phyloP scores from a whole-genome alignment of 169 alveolate genomes.

The Eimeria tenella region DNA sequence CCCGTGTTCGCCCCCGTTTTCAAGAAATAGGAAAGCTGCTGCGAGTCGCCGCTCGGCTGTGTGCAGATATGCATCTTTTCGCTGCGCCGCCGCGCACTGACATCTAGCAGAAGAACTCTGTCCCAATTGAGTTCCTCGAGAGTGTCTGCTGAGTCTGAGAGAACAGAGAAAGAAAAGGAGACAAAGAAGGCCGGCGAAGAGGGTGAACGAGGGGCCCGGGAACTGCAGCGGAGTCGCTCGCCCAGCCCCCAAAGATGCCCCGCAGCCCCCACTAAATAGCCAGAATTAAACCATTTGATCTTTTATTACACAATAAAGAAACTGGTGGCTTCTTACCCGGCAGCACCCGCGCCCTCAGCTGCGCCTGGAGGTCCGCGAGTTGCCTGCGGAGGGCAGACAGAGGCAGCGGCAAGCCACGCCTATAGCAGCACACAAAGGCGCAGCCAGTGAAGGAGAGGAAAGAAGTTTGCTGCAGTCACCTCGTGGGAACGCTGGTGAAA shows the following conservation, averaged over 20 bases:
- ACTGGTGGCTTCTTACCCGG: neutral
- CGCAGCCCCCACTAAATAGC: no score
- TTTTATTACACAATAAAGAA: no score
- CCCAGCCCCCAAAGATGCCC: no score
- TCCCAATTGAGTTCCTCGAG: conserved; percentile 42
- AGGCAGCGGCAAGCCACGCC: neutral
- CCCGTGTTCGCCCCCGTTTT: no score
- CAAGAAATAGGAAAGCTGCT: no score
- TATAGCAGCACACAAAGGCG: no score
- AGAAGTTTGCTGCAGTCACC: neutral
- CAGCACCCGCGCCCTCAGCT: neutral
- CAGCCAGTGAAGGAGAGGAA: no score
- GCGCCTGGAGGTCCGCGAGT: neutral
- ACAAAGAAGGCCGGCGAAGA: no score
- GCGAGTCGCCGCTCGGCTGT: neutral
- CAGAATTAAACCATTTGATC: no score
- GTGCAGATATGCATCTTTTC: neutral
- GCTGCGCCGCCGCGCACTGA: neutral
- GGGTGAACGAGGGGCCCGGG: no score
- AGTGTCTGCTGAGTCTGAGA: neutral
- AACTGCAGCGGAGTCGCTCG: no score
- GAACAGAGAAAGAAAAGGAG: no score
- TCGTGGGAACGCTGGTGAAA: conserved; percentile 73
- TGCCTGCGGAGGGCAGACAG: conserved; percentile 2
- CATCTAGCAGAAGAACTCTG: conserved; percentile 31